Percentiles rank a stretch among this genome's conserved stretches.
These are phyloP conservation scores for Xylariaceae sp. DNA, from an alignment of 2,329 filamentous ascomycete genomes.

Conservation along the genomic window DNA sequence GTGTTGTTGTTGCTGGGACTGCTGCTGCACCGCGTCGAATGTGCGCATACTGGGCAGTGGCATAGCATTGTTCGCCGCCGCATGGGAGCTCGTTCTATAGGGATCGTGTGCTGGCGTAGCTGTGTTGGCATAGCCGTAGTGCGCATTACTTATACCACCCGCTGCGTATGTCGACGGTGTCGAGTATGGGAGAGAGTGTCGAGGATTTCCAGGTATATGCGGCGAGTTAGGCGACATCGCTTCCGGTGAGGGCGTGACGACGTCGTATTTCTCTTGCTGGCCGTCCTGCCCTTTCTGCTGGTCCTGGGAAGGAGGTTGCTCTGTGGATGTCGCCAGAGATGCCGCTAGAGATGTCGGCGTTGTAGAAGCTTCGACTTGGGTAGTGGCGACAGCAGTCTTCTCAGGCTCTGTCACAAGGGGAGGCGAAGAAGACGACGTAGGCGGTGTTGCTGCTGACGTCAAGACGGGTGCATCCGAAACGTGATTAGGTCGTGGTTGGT, in stretches of 20 bases:
- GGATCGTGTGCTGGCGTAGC: conserved; percentile 31
- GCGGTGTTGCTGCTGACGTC: conserved; percentile 22
- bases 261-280: conserved; percentile 20
- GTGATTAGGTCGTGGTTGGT: conserved; percentile 19
- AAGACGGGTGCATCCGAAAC: conserved; percentile 20
- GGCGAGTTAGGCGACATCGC: conserved; percentile 33
- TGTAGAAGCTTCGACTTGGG: conserved; percentile 10
- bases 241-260: conserved; percentile 22
- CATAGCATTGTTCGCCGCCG: conserved; percentile 32
- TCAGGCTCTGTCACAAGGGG: conserved; percentile 15
- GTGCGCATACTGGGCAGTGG: conserved; percentile 43
- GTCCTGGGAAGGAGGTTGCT: conserved; percentile 7
- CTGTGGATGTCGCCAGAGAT: conserved; percentile 17
- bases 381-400: conserved; percentile 20
- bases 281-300: conserved; percentile 16
- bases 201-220: conserved; percentile 28
- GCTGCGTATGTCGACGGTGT: conserved; percentile 28
- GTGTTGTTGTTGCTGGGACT: conserved; percentile 32
- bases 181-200: conserved; percentile 30
- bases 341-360: conserved; percentile 16
- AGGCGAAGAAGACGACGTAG: conserved; percentile 16
- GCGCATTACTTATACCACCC: conserved; percentile 28
- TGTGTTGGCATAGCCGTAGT: conserved; percentile 32
- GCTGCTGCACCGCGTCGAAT: conserved; percentile 37
- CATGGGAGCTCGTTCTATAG: conserved; percentile 35